These are phyloP conservation scores for Apophysomyces elegans DNA, from an alignment of 371 early-diverging fungal genomes.

Conservation along the genomic window DNA sequence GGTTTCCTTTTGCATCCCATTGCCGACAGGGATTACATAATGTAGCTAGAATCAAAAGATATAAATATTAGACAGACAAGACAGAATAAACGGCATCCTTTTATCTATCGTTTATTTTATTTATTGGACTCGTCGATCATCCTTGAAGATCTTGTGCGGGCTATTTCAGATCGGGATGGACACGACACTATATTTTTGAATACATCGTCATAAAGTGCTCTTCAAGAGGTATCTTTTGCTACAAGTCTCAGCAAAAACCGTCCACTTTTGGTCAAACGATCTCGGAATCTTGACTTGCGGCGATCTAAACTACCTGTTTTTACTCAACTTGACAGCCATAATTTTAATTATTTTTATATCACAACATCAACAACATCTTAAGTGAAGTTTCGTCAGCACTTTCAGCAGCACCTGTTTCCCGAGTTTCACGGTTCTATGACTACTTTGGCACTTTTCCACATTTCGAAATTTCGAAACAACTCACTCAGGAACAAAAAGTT, in stretches of 20 bases:
- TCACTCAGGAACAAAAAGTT: background rate
- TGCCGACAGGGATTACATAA: no score
- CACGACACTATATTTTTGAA: background rate
- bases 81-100: no score
- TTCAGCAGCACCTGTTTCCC: background rate
- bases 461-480: background rate
- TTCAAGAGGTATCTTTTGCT: conserved; percentile 1
- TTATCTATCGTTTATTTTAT: no score
- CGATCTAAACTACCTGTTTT: background rate
- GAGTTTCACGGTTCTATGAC: background rate
- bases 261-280: background rate
- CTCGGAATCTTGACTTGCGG: background rate
- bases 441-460: background rate
- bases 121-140: no score
- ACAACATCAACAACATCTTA: background rate
- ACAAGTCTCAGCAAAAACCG: background rate
- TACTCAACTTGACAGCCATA: background rate
- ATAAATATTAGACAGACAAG: no score
- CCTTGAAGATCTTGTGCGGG: no score
- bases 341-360: background rate
- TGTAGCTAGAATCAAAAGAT: no score
- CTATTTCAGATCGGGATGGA: no score
- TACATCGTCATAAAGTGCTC: background rate
- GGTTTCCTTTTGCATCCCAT: no score
- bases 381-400: background rate